phyloP scores from a whole-genome alignment of 495 filamentous ascomycete species.

The Annulohypoxylon moriforme region DNA sequence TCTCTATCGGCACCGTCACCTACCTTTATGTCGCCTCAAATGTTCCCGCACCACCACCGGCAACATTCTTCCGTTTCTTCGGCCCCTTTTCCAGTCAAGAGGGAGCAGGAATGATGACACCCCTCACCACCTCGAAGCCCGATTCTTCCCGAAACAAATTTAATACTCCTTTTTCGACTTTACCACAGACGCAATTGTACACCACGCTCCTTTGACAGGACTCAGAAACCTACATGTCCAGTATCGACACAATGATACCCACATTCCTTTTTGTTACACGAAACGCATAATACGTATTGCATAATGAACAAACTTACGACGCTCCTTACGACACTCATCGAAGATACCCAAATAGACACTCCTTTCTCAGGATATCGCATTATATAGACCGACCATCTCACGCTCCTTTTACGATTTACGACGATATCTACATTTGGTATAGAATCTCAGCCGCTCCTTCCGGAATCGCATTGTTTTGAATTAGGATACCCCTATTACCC shows the following conservation, averaged over 20 bases:
- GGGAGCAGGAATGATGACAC: constrained; percentile 37
- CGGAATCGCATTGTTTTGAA: constrained; percentile 49
- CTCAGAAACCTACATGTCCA: constrained; percentile 50
- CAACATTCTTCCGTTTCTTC: constrained; percentile 47
- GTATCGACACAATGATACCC: constrained; percentile 58
- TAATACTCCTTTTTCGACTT: constrained; percentile 42
- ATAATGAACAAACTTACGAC: constrained; percentile 56
- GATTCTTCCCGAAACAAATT: constrained; percentile 29
- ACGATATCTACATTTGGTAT: constrained; percentile 48
- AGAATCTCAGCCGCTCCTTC: constrained; percentile 51
- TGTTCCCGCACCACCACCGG: constrained; percentile 44
- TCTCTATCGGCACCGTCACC: constrained; percentile 46
- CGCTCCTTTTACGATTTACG: constrained; percentile 50
- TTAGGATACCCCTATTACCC: constrained; percentile 51
- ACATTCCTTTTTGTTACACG: constrained; percentile 56
- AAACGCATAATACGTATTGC: constrained; percentile 55
- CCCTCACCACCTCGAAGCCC: constrained; percentile 20
- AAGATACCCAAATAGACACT: constrained; percentile 61
- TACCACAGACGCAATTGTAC: constrained; percentile 63
- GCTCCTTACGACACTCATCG: constrained; percentile 54
- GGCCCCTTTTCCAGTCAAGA: constrained; percentile 45
- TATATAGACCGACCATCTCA: constrained; percentile 57
- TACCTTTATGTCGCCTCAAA: constrained; percentile 36
- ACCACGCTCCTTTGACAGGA: constrained; percentile 60
- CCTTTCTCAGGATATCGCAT: constrained; percentile 53